A percentile compares a stretch with the other conserved stretches of the same genome.
Evolutionary conservation across 2,329 filamentous ascomycete species (phyloP).

Genomic region (Samsoniella hepiali): DNA sequence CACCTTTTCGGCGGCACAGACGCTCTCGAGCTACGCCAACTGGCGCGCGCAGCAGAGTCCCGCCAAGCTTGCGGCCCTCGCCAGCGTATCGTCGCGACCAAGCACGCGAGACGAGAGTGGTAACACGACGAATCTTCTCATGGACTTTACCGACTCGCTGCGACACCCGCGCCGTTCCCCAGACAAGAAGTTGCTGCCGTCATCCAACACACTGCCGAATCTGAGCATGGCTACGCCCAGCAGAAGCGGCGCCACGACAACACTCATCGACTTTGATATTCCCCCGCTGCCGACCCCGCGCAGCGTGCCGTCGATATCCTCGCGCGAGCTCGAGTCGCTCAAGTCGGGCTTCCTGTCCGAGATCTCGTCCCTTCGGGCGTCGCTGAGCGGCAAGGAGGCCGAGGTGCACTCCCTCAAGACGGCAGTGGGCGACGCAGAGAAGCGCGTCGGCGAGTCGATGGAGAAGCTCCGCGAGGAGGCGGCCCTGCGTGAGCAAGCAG

Average conservation of each 20-base stretch:
- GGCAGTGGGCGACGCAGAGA: slow-evolving; percentile 85
- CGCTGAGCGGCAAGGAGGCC: slow-evolving; percentile 87
- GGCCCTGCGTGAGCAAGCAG: slow-evolving; percentile 64
- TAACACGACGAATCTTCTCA: slow-evolving; percentile 73
- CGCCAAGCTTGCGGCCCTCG: slow-evolving; percentile 47
- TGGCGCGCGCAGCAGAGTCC: slow-evolving; percentile 59
- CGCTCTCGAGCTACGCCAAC: slow-evolving; percentile 78
- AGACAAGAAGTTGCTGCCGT: slow-evolving; percentile 34
- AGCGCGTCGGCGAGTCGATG: slow-evolving; percentile 80
- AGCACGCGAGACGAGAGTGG: slow-evolving; percentile 41
- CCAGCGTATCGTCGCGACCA: slow-evolving; percentile 34
- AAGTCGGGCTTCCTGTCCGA: slow-evolving; percentile 90
- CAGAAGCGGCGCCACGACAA: slow-evolving; percentile 50
- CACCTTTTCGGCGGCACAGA: slow-evolving; percentile 83
- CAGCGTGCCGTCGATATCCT: slow-evolving; percentile 85
- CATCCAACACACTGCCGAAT: slow-evolving; percentile 31
- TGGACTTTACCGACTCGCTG: slow-evolving; percentile 82
- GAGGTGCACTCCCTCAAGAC: slow-evolving; percentile 85
- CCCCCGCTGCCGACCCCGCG: slow-evolving; percentile 91
- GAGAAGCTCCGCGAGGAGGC: slow-evolving; percentile 80
- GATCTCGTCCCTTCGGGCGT: slow-evolving; percentile 90
- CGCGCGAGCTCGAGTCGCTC: slow-evolving; percentile 85
- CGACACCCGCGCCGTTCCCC: slow-evolving; percentile 50
- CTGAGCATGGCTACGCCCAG: slow-evolving; percentile 42
- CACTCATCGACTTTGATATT: slow-evolving; percentile 74